phyloP scores from a whole-genome alignment of 129 eudicot species.

The Daucus carota region DH1_v3.0 NC_030383.2:52573501-52574000 shows the following conservation, averaged over 20 bases:
- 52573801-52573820: neutral
- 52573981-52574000: neutral
- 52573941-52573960: neutral
- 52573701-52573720: neutral
- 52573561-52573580: slow-evolving; percentile 47
- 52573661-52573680: slow-evolving; percentile 2
- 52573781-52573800: neutral
- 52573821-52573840: neutral
- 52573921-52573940: neutral
- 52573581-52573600: slow-evolving; percentile 45
- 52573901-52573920: neutral
- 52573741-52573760: neutral
- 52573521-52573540: slow-evolving; percentile 79
- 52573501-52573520: slow-evolving; percentile 28
- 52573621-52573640: neutral
- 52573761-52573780: neutral
- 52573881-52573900: neutral
- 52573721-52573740: neutral
- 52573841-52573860: neutral
- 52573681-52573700: neutral
- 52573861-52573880: neutral
- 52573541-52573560: slow-evolving; percentile 38
- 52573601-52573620: slow-evolving; percentile 38
- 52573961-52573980: neutral
- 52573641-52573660: neutral